Conservation (phyloP, 352 stramenopile species). For the Globisporangium abappressorium region DNA sequence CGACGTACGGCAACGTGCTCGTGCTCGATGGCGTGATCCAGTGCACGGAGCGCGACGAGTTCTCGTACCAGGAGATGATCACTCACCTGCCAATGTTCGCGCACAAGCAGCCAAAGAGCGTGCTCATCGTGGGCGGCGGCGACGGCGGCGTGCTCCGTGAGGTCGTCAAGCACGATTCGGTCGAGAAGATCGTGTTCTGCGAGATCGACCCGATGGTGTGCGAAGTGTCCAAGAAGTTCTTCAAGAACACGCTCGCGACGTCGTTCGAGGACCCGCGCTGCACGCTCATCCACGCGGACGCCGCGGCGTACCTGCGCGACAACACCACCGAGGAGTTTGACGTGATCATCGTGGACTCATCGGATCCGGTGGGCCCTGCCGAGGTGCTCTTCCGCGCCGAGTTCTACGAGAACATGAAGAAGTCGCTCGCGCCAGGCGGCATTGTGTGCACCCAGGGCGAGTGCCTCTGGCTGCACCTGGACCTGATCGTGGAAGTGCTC, state of each 20-base stretch:
- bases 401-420: conserved; percentile 95
- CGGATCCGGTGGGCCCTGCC: conserved; percentile 93
- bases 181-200: conserved; percentile 98
- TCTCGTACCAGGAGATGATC: conserved; percentile 99
- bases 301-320: conserved; percentile 84
- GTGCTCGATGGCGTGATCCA: conserved; percentile 99
- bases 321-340: conserved; percentile 90
- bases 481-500: conserved; percentile 96
- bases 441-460: conserved; percentile 94
- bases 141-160: conserved; percentile 98
- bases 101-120: conserved; percentile 93
- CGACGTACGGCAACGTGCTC: conserved; percentile 97
- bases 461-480: conserved; percentile 98
- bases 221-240: conserved; percentile 93
- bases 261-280: conserved; percentile 96
- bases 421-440: conserved; percentile 80
- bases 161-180: conserved; percentile 90
- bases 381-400: conserved; percentile 93
- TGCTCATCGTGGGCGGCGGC: conserved; percentile 97
- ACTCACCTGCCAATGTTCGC: conserved; percentile 97
- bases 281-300: conserved; percentile 92
- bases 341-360: conserved; percentile 97
- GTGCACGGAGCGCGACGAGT: conserved; percentile 98
- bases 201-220: conserved; percentile 99
- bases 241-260: conserved; percentile 86